These are phyloP conservation scores for Pseudonitzschia multiseries DNA, from an alignment of 108 stramenopile genomes.

Conservation along the genomic window DNA sequence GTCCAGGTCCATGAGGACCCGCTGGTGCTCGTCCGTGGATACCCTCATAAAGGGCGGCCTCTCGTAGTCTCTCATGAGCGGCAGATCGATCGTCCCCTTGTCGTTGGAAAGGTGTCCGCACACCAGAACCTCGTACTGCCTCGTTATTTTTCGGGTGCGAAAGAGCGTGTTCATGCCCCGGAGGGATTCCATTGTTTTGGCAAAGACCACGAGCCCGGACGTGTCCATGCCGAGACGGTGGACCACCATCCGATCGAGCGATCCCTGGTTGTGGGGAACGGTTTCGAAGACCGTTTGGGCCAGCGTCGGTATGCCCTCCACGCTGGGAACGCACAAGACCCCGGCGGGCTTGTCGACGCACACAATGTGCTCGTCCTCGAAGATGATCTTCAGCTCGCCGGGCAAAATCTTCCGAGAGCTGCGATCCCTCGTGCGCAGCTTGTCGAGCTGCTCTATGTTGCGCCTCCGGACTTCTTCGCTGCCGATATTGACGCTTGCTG, in stretches of 20 bases:
- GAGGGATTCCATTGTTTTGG: conserved; percentile 62
- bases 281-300: conserved; percentile 74
- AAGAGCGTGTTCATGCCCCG: conserved; percentile 68
- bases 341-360: conserved; percentile 85
- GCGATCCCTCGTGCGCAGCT: conserved; percentile 18
- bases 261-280: conserved; percentile 45
- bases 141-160: conserved; percentile 64
- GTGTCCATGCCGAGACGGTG: conserved; percentile 87
- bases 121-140: conserved; percentile 80
- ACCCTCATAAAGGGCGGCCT: conserved; percentile 82
- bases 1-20: conserved; percentile 58
- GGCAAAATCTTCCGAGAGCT: background rate
- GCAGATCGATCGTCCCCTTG: conserved; percentile 65
- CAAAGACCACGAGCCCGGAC: conserved; percentile 79
- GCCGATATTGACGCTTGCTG: background rate
- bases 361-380: conserved; percentile 80
- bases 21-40: conserved; percentile 75
- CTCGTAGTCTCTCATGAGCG: conserved; percentile 80
- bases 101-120: conserved; percentile 70
- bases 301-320: conserved; percentile 59
- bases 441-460: conserved; percentile 17
- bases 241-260: conserved; percentile 82
- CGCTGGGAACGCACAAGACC: conserved; percentile 68
- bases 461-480: conserved; percentile 24
- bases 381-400: conserved; percentile 64